These are phyloP conservation scores for Gossypium turneri DNA, from an alignment of 345 rosid species.

Conservation along the genomic window DNA sequence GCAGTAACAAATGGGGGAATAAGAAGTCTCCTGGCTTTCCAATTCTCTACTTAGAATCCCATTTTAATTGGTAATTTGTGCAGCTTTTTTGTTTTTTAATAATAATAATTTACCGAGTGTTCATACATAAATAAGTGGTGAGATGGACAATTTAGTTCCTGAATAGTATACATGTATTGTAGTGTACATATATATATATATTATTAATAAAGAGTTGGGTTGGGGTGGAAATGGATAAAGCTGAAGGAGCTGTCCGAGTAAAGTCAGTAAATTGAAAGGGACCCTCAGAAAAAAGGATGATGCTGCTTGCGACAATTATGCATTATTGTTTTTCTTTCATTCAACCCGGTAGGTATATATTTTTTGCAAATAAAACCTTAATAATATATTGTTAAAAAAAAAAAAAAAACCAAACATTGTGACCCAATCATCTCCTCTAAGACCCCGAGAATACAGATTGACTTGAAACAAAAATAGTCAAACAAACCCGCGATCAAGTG, in stretches of 20 bases:
- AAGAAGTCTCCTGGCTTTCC: too few relatives aligned
- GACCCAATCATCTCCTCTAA: neutral
- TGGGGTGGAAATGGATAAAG: constrained; percentile 26
- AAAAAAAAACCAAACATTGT: neutral
- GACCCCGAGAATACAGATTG: neutral
- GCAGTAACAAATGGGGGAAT: neutral
- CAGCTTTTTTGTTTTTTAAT: neutral
- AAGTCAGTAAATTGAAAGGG: constrained; percentile 31
- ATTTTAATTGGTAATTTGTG: too few relatives aligned
- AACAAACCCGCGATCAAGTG: neutral
- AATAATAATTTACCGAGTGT: neutral
- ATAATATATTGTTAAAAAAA: neutral
- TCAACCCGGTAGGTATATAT: constrained; percentile 6
- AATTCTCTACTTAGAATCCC: too few relatives aligned
- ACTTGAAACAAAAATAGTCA: neutral
- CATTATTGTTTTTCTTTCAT: constrained; percentile 22
- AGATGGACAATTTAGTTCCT: neutral
- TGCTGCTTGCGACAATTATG: constrained; percentile 19
- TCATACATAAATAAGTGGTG: neutral
- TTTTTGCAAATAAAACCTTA: neutral
- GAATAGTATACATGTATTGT: neutral
- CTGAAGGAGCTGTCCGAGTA: constrained; percentile 15
- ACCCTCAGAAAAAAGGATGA: constrained; percentile 27
- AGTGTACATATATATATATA: neutral
- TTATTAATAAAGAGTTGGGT: neutral